phyloP scores from a whole-genome alignment of 106 monocot species.

The Dendrobium nobile region DNA sequence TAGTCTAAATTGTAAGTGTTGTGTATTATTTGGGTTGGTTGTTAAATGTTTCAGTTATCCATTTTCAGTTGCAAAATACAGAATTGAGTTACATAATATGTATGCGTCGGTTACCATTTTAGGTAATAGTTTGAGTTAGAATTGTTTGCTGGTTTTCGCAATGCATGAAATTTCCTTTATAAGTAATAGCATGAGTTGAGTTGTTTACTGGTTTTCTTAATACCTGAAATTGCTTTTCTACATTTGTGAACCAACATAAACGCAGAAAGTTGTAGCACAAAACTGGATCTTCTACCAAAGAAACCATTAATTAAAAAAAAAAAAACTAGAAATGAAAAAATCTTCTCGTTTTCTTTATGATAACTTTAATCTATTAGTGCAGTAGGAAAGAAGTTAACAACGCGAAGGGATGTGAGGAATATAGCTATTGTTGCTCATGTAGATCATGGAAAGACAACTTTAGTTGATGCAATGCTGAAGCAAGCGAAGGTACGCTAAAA shows the following conservation, averaged over 20 bases:
- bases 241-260: background rate
- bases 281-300: background rate
- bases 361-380: slow-evolving; percentile 1
- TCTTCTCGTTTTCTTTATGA: background rate
- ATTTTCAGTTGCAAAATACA: background rate
- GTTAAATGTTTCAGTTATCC: background rate
- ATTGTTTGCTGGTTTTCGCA: background rate
- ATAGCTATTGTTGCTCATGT: slow-evolving; percentile 99
- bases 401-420: slow-evolving; percentile 95
- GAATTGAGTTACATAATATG: background rate
- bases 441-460: slow-evolving; percentile 96
- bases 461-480: slow-evolving; percentile 91
- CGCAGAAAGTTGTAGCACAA: background rate
- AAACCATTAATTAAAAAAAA: background rate
- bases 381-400: slow-evolving; percentile 52
- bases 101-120: background rate
- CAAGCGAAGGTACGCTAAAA: slow-evolving; percentile 74
- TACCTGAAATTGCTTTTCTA: background rate
- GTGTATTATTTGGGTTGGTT: background rate
- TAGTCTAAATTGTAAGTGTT: no score
- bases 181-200: background rate
- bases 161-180: background rate
- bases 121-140: background rate
- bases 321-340: background rate
- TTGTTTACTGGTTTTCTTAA: background rate